These are phyloP conservation scores for Juncus effusus DNA, from an alignment of 176 grass and related monocot species.

Conservation along the genomic window DNA sequence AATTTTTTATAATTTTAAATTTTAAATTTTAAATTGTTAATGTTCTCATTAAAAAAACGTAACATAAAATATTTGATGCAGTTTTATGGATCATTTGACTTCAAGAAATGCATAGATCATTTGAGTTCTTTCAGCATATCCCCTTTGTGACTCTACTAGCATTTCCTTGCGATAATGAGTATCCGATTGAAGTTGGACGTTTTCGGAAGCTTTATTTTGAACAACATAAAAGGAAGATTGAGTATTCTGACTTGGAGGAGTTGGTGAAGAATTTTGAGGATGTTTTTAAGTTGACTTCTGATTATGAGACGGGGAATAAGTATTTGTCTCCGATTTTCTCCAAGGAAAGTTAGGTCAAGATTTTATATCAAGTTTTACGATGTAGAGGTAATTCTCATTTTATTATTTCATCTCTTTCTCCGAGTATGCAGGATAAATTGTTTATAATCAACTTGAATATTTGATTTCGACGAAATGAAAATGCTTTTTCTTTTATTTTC, in stretches of 20 bases:
- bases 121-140: too few species aligned
- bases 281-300: constrained; percentile 31
- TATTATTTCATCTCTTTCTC: too few species aligned
- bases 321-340: constrained; percentile 50
- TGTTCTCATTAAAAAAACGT: too few species aligned
- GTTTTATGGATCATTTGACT: too few species aligned
- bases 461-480: neutral
- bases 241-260: constrained; percentile 60
- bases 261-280: constrained; percentile 70
- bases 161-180: constrained; percentile 73
- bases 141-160: too few species aligned
- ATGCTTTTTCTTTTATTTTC: neutral
- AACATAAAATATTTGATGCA: too few species aligned
- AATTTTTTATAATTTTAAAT: neutral
- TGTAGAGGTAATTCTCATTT: neutral
- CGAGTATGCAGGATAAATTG: too few species aligned
- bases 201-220: constrained; percentile 63
- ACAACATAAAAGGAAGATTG: constrained; percentile 71
- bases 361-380: too few species aligned
- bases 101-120: too few species aligned
- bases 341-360: neutral
- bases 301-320: constrained; percentile 42
- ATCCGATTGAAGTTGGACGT: constrained; percentile 47
- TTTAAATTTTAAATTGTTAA: too few species aligned
- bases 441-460: neutral